Conservation (phyloP, 2,329 filamentous ascomycete genomes). For the Fusarium longipes region DNA sequence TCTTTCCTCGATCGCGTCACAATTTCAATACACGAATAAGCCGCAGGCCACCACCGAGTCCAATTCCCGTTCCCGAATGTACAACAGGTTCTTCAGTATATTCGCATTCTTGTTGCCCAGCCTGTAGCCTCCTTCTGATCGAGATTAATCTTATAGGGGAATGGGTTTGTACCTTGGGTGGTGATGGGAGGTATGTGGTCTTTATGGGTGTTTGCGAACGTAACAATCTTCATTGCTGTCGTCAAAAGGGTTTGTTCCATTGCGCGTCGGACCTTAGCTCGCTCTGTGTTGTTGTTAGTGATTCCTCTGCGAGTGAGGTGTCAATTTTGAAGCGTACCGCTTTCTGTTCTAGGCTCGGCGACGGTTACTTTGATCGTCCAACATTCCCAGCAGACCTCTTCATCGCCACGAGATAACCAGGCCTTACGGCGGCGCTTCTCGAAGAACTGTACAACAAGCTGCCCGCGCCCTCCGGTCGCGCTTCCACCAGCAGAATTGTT, state of each 20-base stretch:
- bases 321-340: constrained; percentile 66
- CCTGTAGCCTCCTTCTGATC: constrained; percentile 80
- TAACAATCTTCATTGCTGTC: constrained; percentile 89
- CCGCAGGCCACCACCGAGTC: background rate
- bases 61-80: background rate
- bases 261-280: constrained; percentile 86
- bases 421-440: constrained; percentile 88
- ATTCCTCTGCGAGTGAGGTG: background rate
- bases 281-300: constrained; percentile 65
- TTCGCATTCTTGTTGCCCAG: constrained; percentile 83
- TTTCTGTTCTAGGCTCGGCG: constrained; percentile 87
- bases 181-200: constrained; percentile 98
- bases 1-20: background rate
- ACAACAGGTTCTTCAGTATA: constrained; percentile 62
- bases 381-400: constrained; percentile 96
- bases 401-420: constrained; percentile 83
- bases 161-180: constrained; percentile 92
- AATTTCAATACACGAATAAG: background rate
- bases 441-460: constrained; percentile 91
- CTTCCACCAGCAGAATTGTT: constrained; percentile 17
- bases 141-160: constrained; percentile 91
- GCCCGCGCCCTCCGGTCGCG: constrained; percentile 72
- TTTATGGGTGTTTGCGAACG: constrained; percentile 87
- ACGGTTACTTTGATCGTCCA: constrained; percentile 97
- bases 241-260: constrained; percentile 92